Evolutionary conservation across 116 monocot species (phyloP).

Genomic region (Dioscorea cayenensis): DNA sequence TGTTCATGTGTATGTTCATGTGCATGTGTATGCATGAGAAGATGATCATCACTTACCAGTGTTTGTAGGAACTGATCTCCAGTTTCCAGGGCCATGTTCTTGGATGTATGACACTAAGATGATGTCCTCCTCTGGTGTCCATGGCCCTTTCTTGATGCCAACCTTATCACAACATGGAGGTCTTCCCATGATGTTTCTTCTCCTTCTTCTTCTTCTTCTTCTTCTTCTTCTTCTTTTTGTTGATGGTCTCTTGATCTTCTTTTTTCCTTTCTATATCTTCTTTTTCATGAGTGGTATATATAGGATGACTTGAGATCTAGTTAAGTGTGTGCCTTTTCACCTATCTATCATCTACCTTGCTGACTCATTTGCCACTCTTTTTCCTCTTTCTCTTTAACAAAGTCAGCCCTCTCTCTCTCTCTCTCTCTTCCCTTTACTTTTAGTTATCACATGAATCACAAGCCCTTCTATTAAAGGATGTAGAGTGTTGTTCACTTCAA

Average conservation of each 20-base stretch:
- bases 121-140: constrained; percentile 76
- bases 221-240: neutral
- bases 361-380: constrained; percentile 21
- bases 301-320: constrained; percentile 19
- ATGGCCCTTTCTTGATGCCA: constrained; percentile 69
- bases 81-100: constrained; percentile 64
- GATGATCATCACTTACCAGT: constrained; percentile 24
- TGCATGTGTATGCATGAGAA: too few relatives aligned
- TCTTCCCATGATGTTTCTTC: constrained; percentile 45
- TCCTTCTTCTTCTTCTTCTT: neutral
- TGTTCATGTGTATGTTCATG: too few relatives aligned
- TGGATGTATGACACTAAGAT: constrained; percentile 68
- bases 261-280: neutral
- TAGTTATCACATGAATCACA: neutral
- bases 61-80: constrained; percentile 57
- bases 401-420: constrained; percentile 4
- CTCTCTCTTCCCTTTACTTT: neutral
- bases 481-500: too few relatives aligned
- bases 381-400: constrained; percentile 1
- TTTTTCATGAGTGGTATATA: constrained; percentile 28
- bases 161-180: constrained; percentile 64
- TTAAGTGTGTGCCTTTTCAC: constrained; percentile 21
- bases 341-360: constrained; percentile 43
- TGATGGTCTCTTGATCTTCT: too few relatives aligned
- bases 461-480: neutral